Percentiles rank a stretch among this genome's conserved stretches.
Conservation (phyloP, 371 early-diverging fungal species). For the Lichtheimia hyalospora region DNA sequence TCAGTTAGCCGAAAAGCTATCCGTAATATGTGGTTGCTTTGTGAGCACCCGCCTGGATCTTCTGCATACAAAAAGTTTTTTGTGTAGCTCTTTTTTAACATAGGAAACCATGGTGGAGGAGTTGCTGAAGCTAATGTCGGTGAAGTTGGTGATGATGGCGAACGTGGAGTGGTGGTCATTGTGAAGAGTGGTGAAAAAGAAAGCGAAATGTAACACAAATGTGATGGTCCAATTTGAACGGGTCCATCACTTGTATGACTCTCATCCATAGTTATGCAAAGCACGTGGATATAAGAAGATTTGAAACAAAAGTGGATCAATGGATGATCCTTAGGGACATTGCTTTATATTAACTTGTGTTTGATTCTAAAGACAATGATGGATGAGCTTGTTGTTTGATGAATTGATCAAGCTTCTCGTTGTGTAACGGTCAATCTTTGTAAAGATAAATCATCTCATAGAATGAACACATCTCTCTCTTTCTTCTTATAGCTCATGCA, state of each 20-base stretch:
- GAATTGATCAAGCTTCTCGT: neutral
- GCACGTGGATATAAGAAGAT: too few species aligned
- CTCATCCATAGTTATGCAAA: too few species aligned
- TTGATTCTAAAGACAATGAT: neutral
- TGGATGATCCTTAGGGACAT: too few species aligned
- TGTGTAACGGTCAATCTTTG: too few species aligned
- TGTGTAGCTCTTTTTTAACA: conserved; percentile 20
- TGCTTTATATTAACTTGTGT: too few species aligned
- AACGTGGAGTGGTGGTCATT: conserved; percentile 5
- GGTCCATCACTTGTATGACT: too few species aligned
- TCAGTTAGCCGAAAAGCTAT: neutral
- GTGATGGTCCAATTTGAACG: neutral
- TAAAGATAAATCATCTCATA: too few species aligned
- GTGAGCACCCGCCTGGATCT: conserved; percentile 12
- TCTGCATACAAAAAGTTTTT: conserved; percentile 15
- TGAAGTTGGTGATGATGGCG: conserved; percentile 19
- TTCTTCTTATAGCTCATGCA: too few species aligned
- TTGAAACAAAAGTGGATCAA: too few species aligned
- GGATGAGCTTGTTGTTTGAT: neutral
- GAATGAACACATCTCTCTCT: too few species aligned
- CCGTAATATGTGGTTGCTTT: too few species aligned
- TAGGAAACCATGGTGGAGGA: conserved; percentile 23
- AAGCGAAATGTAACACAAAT: neutral
- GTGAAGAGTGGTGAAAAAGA: neutral
- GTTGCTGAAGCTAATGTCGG: conserved; percentile 11